Base-by-base conservation (phyloP, 169 alveolate genomes). In the Plasmodium yoelii region DNA sequence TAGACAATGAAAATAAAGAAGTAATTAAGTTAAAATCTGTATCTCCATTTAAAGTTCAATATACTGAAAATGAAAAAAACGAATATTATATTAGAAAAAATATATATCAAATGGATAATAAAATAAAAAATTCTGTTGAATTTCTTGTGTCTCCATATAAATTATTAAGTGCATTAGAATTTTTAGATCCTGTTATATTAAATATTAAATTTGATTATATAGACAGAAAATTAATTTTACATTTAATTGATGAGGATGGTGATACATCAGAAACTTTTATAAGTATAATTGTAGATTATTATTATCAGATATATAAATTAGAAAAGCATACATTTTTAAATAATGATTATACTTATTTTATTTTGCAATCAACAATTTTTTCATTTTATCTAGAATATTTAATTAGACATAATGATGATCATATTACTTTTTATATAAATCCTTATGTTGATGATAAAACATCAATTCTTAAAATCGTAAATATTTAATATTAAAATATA, bases 241-340 rank as follows among this genome's bases (percentile, higher is more conserved):
- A 87, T 2, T 59, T 71, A 57, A 87, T 87, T 10, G 92, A 72
- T 72, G 88, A 72, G 63, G 92, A 87, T 34, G 92, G 92, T 18
- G 88, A 73, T 55, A 71, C 88, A 49, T 87, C 87, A 53, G 93
- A 75, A 51, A 88, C 88, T 4, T 80, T 42, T 28, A 63, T 80
- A 1, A 51, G 67, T n/a, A 67, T 80, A 15, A 68, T 80, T 28
- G 90, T 80, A 13, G 75, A 80, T 39, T 67, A 55, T 28, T 80
- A 53, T 28, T 67, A 65, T 22, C 47, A 80, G 42, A 80, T 80
- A 55, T 67, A 18, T 60, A 80, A 67, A 18, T 67, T 80, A 80
- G 90, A 80, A 67, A 80, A 67, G 53, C 57, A 80, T 18, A 80
- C 57, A 15, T 80, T 80, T 67, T 49, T 67, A 65, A 68, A 55